Percentiles rank a stretch among this genome's conserved stretches.
Evolutionary conservation across 2,329 filamentous ascomycete genomes (phyloP).

Genomic region (Aplosporella prunicola): DNA sequence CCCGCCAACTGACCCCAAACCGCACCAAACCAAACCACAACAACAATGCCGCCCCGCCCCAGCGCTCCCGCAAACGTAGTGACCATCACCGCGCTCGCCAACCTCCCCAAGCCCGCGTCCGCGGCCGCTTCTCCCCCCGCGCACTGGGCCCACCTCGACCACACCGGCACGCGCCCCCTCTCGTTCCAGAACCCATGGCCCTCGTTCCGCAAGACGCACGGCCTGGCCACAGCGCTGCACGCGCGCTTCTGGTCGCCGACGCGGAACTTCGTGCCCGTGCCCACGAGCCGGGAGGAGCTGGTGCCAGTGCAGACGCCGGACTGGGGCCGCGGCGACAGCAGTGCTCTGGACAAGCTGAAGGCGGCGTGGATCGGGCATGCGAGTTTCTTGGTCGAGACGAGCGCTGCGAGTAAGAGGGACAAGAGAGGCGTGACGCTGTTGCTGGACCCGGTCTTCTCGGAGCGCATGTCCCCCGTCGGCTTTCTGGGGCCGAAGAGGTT

Average conservation of each 20-base stretch:
- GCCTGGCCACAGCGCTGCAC: conserved; percentile 22
- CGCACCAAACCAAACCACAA: background rate
- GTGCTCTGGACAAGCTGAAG: conserved; percentile 20
- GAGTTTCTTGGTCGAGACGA: conserved; percentile 39
- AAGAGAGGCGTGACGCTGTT: conserved; percentile 37
- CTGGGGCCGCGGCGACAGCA: conserved; percentile 18
- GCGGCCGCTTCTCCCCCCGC: background rate
- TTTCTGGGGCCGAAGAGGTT: conserved; percentile 44
- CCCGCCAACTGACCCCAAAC: background rate
- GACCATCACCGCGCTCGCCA: background rate
- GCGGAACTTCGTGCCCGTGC: conserved; percentile 40
- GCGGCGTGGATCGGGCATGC: conserved; percentile 46
- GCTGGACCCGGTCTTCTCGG: conserved; percentile 46
- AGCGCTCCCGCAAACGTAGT: too few relatives aligned
- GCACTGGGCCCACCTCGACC: conserved; percentile 22
- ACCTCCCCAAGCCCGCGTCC: background rate
- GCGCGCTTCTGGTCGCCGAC: conserved; percentile 27
- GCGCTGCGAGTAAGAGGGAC: background rate
- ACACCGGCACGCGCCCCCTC: conserved; percentile 35
- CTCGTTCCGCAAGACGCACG: conserved; percentile 23
- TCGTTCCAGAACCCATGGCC: conserved; percentile 44
- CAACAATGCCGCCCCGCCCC: too few relatives aligned
- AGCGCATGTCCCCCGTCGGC: conserved; percentile 38
- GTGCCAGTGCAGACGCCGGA: conserved; percentile 34
- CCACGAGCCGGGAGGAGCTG: conserved; percentile 30